Evolutionary conservation across 2,329 filamentous ascomycete genomes (phyloP), one percentile per base, ranked within the genome.

Genomic region (Chlorencoelia australis): DNA sequence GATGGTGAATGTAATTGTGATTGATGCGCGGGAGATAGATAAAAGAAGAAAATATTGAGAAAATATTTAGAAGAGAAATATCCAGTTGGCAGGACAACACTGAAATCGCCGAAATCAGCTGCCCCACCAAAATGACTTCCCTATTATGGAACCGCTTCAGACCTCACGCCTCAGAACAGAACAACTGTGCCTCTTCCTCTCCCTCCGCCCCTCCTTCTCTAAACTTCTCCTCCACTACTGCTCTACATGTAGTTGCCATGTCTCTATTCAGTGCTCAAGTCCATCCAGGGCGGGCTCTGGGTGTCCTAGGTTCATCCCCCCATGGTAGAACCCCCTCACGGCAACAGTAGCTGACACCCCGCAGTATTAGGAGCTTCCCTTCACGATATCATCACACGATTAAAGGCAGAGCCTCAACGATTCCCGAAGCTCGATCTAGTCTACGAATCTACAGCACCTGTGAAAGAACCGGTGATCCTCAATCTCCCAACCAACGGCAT

Each of bases 331-430:
- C 19, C 9, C 15, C 13, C 25, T 9, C 10, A 25, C 10, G 22
- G 24, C 25, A 35, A 15, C 2, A 10, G 34, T 33, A 39, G 33
- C 39, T 48, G 22, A 50, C 38, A 21, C 34, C 20, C 26, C 24
- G 17, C 56, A 94, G 87, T 80, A 33, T 77, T 98, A 40, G 91
- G 91, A 39, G 83, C 86, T 45, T 94, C 88, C 2, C 73, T 98
- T 22, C 87, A 96, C 62, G 86, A 94, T 55, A 73, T 93, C 52
- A 64, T 96, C 42, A 87, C 83, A 18, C 79, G 84, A 35, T 69
- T 96, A 53, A 96, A 95, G 58, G 80, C 85, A 35, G 85, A 94
- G 57, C 84, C 86, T 7, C 77, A 82, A 48, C 69, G 71, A 5
- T 95, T 89, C 61, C 83, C 85, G 3, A 79, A 80, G 50, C 77